phyloP scores from a whole-genome alignment of 306 rosid genomes.

The Fragaria nilgerrensis region DNA sequence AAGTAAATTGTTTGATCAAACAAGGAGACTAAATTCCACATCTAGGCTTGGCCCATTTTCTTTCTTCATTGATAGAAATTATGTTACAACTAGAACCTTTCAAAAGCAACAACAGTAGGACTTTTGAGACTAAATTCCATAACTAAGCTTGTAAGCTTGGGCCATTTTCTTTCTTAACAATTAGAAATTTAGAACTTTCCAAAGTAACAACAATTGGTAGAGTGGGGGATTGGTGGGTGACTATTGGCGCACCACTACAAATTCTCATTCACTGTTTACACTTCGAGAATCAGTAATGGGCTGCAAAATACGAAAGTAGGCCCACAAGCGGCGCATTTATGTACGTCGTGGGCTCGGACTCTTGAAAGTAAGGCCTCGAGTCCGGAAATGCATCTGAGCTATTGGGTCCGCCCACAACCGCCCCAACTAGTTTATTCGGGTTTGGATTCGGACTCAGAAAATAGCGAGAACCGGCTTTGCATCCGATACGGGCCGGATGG shows the following conservation, averaged over 20 bases:
- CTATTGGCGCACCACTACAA: constrained; percentile 38
- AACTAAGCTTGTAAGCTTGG: not conserved
- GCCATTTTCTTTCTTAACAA: constrained; percentile 1
- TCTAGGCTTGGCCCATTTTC: too few relatives aligned
- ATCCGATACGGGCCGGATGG: constrained; percentile 76
- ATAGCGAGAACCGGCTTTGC: constrained; percentile 75
- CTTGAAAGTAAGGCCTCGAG: constrained; percentile 84
- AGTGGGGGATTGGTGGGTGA: constrained; percentile 27
- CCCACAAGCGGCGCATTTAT: constrained; percentile 89
- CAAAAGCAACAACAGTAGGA: too few relatives aligned
- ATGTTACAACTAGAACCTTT: too few relatives aligned
- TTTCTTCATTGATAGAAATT: too few relatives aligned
- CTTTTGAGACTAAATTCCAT: not conserved
- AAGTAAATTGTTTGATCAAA: too few relatives aligned
- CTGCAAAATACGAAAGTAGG: constrained; percentile 78
- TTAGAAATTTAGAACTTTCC: constrained; percentile 13
- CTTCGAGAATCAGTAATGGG: constrained; percentile 50
- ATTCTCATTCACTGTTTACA: not conserved
- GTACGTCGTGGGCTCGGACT: constrained; percentile 92
- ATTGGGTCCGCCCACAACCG: constrained; percentile 90
- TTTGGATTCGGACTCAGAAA: constrained; percentile 72
- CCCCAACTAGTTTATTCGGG: constrained; percentile 75
- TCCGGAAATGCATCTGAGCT: constrained; percentile 75
- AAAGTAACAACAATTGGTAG: constrained; percentile 16
- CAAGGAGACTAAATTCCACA: too few relatives aligned